Conservation (phyloP, 768 basidiomycete species). For the Mycena alexandri region DNA sequence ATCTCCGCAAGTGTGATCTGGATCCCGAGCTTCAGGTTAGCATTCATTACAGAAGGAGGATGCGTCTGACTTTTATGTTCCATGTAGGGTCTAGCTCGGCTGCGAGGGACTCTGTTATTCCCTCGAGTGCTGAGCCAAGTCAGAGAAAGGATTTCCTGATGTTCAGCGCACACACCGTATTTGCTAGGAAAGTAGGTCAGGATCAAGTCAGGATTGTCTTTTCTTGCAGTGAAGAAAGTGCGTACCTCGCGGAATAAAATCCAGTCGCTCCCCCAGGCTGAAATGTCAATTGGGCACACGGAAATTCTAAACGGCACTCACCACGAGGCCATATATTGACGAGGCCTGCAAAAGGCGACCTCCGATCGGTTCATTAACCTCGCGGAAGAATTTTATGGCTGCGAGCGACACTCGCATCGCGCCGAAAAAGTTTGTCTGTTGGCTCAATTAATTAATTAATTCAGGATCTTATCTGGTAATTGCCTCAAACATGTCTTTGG, state of each 20-base stretch:
- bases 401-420: slow-evolving; percentile 22
- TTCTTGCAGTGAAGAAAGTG: background rate
- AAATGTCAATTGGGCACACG: background rate
- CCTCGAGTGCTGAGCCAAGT: slow-evolving; percentile 11
- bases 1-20: slow-evolving; percentile 29
- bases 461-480: too few relatives aligned
- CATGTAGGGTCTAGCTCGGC: slow-evolving; percentile 21
- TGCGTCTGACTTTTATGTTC: slow-evolving; percentile 12
- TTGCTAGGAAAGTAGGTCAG: slow-evolving; percentile 3
- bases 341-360: slow-evolving; percentile 28
- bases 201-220: too few relatives aligned
- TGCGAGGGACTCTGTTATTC: slow-evolving; percentile 9
- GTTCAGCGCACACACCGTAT: background rate
- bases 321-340: slow-evolving; percentile 20
- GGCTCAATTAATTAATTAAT: background rate
- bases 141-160: background rate
- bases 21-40: background rate
- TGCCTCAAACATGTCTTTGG: slow-evolving; percentile 29
- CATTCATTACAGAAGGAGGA: background rate
- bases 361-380: slow-evolving; percentile 20
- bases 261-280: slow-evolving; percentile 20
- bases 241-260: slow-evolving; percentile 21
- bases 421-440: slow-evolving; percentile 26
- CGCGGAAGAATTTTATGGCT: slow-evolving; percentile 24
- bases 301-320: background rate